phyloP scores from a whole-genome alignment of 78 protist genomes.

The Dictyostelium intermedium region DNA sequence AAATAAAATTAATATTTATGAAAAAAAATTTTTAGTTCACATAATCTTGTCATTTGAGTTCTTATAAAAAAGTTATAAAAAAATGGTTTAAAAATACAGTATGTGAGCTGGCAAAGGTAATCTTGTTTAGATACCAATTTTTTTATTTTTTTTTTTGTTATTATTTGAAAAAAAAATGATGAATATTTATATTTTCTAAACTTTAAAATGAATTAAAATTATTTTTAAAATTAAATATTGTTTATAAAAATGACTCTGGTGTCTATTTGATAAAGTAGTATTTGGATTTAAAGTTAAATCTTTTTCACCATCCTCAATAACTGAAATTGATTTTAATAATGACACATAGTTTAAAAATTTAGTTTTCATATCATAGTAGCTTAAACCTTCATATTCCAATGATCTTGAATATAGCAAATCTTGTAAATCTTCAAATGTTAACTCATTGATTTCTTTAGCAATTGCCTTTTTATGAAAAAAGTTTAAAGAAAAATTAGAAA shows the following conservation, averaged over 20 bases:
- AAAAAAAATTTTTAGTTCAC: too few relatives aligned
- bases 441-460: conserved; percentile 7
- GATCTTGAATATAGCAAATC: conserved; percentile 19
- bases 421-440: conserved; percentile 67
- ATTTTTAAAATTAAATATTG: background rate
- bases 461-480: background rate
- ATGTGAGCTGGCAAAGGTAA: too few relatives aligned
- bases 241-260: background rate
- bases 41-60: too few relatives aligned
- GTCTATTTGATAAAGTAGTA: background rate
- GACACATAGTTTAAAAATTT: background rate
- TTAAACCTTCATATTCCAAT: background rate
- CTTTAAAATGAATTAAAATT: background rate
- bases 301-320: background rate
- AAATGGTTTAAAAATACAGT: too few relatives aligned
- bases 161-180: too few relatives aligned
- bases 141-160: background rate
- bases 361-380: background rate
- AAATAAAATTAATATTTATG: background rate
- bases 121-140: too few relatives aligned
- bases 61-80: too few relatives aligned
- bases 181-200: background rate
- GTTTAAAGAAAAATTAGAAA: background rate
- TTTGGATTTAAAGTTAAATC: conserved; percentile 5
- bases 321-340: conserved; percentile 15